phyloP scores from a whole-genome alignment of 257 asterid species.

The Haberlea rhodopensis region DNA sequence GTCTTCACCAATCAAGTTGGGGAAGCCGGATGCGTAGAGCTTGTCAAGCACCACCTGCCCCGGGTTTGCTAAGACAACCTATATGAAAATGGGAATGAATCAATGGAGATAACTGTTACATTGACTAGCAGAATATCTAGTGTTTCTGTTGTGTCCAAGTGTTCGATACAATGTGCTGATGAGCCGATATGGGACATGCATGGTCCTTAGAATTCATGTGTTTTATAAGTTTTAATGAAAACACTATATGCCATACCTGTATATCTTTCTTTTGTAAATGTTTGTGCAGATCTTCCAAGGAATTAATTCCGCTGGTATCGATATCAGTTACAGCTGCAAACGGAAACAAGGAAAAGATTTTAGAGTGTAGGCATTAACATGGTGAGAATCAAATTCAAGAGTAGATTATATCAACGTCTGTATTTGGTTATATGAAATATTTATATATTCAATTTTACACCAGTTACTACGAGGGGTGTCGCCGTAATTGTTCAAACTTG shows the following conservation, averaged over 20 bases:
- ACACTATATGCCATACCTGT: constrained; percentile 27
- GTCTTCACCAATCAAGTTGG: constrained; percentile 36
- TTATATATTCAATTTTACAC: no score
- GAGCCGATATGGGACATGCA: background rate
- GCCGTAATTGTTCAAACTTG: no score
- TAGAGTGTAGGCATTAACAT: background rate
- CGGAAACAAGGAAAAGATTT: background rate
- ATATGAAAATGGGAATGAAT: background rate
- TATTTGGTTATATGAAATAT: background rate
- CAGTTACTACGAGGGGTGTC: no score
- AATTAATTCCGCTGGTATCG: constrained; percentile 54
- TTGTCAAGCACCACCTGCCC: constrained; percentile 43
- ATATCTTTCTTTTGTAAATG: constrained; percentile 41
- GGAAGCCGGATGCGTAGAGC: constrained; percentile 36
- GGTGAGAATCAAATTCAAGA: background rate
- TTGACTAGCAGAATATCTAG: no score
- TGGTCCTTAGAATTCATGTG: background rate
- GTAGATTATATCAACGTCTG: background rate
- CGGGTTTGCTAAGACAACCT: constrained; percentile 24
- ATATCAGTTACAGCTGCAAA: constrained; percentile 52
- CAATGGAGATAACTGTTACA: background rate
- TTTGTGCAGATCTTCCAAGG: constrained; percentile 43
- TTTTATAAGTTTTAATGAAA: no score
- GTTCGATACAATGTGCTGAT: background rate
- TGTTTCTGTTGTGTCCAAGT: no score